Base-by-base conservation (phyloP, 495 filamentous ascomycete genomes). In the Friedmanniomyces endolithicus region DNA sequence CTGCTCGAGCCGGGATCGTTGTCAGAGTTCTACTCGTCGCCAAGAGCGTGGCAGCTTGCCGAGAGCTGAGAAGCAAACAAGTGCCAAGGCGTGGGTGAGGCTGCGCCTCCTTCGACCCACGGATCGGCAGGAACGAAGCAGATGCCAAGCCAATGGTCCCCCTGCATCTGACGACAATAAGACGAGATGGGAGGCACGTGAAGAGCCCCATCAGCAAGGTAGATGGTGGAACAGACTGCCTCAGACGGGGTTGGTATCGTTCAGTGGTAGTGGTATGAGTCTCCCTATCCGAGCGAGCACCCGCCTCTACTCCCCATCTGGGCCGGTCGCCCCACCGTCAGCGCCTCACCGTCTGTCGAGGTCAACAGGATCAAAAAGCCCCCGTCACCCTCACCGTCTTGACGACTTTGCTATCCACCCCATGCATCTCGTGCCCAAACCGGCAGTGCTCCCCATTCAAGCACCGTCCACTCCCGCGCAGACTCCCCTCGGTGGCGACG, bases 401-500 rank as follows among this genome's bases (percentile, higher is more conserved):
- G 33, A 62, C 58, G 14, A 52, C 11, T 33, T 48, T 51, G 16
- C 22, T 48, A 51, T 71, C 68, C 33, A 70, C 55, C 11, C 56
- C 51, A 52, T 71, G 68, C 53, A 71, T 53, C 45, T 64, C 62
- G 0, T 16, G 9, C 17, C 60, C 58, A 48, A 71, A 71, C 43
- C 64, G 58, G 58, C 68, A 71, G 22, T 53, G 29, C 12, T 65
- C 58, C 12, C 67, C 66, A 56, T 61, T 64, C 35, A 70, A 59
- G 56, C 68, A 71, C 35, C 11, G 11, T 2, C 48, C 55, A 55
- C 56, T 59, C 14, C 59, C 60, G 11, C 64, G 55, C 53, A 61
- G 59, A 19, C 37, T 39, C 0, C 57, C 52, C 16, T 59, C 43
- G 17, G 55, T 59, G 16, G 53, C 50, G 2, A 34, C 25, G 16